Base-by-base conservation (phyloP, 805 yeast species). In the Metschnikowia lunata region DNA sequence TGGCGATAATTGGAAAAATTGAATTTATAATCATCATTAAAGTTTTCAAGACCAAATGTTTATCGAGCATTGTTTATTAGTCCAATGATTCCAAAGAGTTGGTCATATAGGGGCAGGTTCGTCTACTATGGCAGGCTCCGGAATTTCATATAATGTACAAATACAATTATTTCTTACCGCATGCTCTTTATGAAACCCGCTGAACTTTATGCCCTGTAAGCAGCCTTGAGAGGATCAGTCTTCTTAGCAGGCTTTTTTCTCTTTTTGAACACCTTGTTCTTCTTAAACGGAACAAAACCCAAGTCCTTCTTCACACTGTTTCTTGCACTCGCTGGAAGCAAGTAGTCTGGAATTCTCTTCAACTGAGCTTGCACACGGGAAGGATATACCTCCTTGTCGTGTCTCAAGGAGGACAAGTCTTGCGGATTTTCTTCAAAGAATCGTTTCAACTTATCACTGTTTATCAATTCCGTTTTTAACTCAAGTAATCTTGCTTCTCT, bases 381-480 rank as follows among this genome's bases (percentile, higher is more conserved):
- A 8, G 91, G 82, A 59, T 90, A 95, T 46, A 88, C 63, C 52
- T 86, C 96, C 57, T 83, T 86, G 62, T 93, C 99, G 60, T 93
- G 99, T 61, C 97, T 84, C 61, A 93, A 77, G 42, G 85, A 80
- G 15, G 81, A 80, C 57, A 93, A 75, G 66, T 93, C 99, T 60
- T 88, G 95, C 7, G 99, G 99, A 61, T 93, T 93, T 60, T 93
- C 98, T 64, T 91, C 97, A 62, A 93, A 93, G 67, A 88, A 96
- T 60, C 97, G 78, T 66, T 89, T 88, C 61, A 93, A 76, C 61
- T 88, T 89, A 46, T 88, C 97, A 55, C 95, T 86, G 36, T 91
- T 80, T 50, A 93, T 71, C 62, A 93, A 73, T 64, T 93, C 98
- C 53, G 82, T 78, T 63, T 86, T 86, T 63, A 91, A 75, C 61